Evolutionary conservation across 148 eudicot genomes (phyloP), one percentile per base, ranked within the genome.

Genomic region (Linanthus parryae): DNA sequence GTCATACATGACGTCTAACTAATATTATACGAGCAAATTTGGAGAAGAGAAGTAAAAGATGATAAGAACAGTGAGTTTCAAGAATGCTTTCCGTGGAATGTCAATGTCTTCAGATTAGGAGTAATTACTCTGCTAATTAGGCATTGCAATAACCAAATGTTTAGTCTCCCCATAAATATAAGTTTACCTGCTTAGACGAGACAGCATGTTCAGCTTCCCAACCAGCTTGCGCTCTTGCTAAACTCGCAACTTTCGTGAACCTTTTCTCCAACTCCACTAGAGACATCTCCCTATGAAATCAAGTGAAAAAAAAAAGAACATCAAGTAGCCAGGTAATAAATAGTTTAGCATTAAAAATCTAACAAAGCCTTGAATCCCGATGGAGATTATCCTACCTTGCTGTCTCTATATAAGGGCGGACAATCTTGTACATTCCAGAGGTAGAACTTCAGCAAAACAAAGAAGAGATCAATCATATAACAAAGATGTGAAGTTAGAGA

Each of bases 281-380:
- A 41, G 88, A 76, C 99, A 92, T 92, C 75, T 92, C 99, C 82
- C 99, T 92, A 76, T n/a, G n/a, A n/a, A n/a, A n/a, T n/a, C n/a
- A n/a, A n/a, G n/a, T n/a, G n/a, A n/a, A n/a, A n/a, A n/a, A n/a
- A n/a, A n/a, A n/a, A n/a, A n/a, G n/a, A n/a, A n/a, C n/a, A n/a
- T n/a, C n/a, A n/a, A n/a, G n/a, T n/a, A n/a, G n/a, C n/a, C n/a
- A n/a, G n/a, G n/a, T n/a, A n/a, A n/a, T n/a, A n/a, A n/a, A n/a
- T n/a, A n/a, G n/a, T n/a, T n/a, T n/a, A n/a, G n/a, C 28, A 16
- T 31, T 12, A 23, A n/a, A 53, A 34, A 36, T 8, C 21, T 8
- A 47, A 35, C 28, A n/a, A 9, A 24, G 44, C 21, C n/a, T n/a
- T 42, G 50, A 31, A 15, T 28, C 30, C 19, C 17, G 11, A 42